Evolutionary conservation across 2,329 filamentous ascomycete species (phyloP).

Genomic region (Neopestalotiopsis rosae): DNA sequence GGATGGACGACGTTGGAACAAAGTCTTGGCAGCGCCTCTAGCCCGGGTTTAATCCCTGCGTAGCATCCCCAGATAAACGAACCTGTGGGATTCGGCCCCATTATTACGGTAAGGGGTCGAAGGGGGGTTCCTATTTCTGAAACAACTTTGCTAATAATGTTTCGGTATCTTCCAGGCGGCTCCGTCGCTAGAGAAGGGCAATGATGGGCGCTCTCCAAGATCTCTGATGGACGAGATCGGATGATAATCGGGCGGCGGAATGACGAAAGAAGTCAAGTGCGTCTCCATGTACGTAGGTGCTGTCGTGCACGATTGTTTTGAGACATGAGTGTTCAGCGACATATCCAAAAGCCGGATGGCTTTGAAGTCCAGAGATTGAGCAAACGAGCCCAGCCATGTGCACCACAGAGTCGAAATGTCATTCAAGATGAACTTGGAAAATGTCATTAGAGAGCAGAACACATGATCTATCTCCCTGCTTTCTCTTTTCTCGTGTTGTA

Average conservation of each 20-base stretch:
- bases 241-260: not conserved
- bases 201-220: not conserved
- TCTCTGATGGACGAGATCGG: not conserved
- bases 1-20: not conserved
- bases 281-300: not conserved
- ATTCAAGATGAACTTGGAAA: too few relatives aligned
- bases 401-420: too few relatives aligned
- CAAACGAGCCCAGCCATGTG: too few relatives aligned
- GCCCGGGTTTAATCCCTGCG: not conserved
- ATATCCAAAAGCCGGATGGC: too few relatives aligned
- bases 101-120: conserved; percentile 8
- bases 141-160: conserved; percentile 1
- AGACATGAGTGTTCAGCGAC: not conserved
- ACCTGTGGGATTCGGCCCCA: conserved; percentile 7
- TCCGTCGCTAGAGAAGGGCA: not conserved
- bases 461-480: too few relatives aligned
- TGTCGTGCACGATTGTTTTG: not conserved
- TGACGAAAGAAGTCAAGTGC: not conserved
- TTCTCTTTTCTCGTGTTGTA: too few relatives aligned
- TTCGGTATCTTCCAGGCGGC: not conserved
- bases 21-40: conserved; percentile 13
- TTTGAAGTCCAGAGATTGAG: too few relatives aligned
- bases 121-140: conserved; percentile 8
- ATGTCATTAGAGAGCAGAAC: too few relatives aligned
- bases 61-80: conserved; percentile 6